Evolutionary conservation across 495 filamentous ascomycete genomes (phyloP), one percentile per base, ranked within the genome.

Genomic region (Hyaloscypha bicolor): DNA sequence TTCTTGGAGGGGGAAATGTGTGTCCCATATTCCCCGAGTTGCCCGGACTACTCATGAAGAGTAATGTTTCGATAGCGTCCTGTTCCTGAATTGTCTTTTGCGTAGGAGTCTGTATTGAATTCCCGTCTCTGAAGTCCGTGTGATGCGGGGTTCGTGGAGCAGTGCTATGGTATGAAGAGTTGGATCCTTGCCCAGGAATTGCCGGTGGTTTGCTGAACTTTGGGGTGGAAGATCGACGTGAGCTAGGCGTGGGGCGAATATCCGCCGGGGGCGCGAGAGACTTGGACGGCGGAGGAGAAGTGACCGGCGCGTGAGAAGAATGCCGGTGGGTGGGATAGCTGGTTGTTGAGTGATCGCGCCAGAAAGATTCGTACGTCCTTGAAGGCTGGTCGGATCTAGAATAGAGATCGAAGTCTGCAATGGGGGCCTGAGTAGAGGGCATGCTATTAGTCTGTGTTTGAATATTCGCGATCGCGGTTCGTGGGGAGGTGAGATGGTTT

Each of bases 21-120:
- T 83, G 83, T 60, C 82, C 82, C 56, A 86, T 76, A 70, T 83
- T 72, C 11, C 70, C 69, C 80, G 91, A 90, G 73, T 93, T 91
- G 14, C 87, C 89, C 0, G 93, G 93, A 69, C 91, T 94, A 65
- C 90, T 91, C 91, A 96, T 93, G 77, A 93, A 94, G 25, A 96
- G 80, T 30, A 96, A 78, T 0, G 90, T 91, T 72, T 96, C 93
- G 29, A 96, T 88, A n/a, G 92, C 93, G 70, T 95, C 93, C 71
- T 93, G 87, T 72, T 96, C 93, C 72, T 90, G 88, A 25, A 85
- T 81, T 21, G 89, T 87, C 63, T 91, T 91, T 51, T 88, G 82
- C 48, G 85, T 86, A 14, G 88, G 86, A 14, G 86, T 86, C 31
- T 85, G 82, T 22, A 82, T 81, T n/a, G 77, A 69, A 4, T 68